A percentile compares a stretch with the other conserved stretches of the same genome.
These are phyloP conservation scores for Ogataea allantospora DNA, from an alignment of 805 yeast genomes.

Conservation along the genomic window DNA sequence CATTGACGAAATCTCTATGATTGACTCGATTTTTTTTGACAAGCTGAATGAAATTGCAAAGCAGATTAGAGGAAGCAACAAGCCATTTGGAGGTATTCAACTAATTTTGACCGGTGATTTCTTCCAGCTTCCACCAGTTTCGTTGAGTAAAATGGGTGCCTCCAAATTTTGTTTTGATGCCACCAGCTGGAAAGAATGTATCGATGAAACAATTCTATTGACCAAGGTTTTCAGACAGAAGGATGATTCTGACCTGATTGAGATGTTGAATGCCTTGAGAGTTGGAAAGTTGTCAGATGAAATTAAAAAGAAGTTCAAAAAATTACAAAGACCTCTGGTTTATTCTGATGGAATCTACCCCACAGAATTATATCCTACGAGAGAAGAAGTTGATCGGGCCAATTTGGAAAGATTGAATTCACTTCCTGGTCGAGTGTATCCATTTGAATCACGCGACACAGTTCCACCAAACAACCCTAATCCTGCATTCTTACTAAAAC, in stretches of 20 bases:
- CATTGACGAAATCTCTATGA: conserved; percentile 93
- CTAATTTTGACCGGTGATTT: conserved; percentile 91
- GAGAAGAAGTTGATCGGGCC: conserved; percentile 79
- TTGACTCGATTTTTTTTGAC: conserved; percentile 74
- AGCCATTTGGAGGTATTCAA: conserved; percentile 95
- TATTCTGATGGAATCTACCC: conserved; percentile 81
- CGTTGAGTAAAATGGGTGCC: conserved; percentile 36
- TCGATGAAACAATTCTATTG: conserved; percentile 66
- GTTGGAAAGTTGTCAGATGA: conserved; percentile 58
- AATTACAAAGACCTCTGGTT: conserved; percentile 53
- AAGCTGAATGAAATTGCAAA: conserved; percentile 73
- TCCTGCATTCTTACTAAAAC: conserved; percentile 16
- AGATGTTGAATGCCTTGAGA: conserved; percentile 78
- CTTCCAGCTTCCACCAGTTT: conserved; percentile 92
- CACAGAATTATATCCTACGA: conserved; percentile 84
- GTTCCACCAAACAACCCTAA: conserved; percentile 12
- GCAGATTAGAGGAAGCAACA: conserved; percentile 40
- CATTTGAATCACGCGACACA: conserved; percentile 47
- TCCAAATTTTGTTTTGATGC: conserved; percentile 73
- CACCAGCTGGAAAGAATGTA: conserved; percentile 60
- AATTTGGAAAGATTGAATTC: conserved; percentile 51
- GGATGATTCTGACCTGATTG: conserved; percentile 72
- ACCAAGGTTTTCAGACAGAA: conserved; percentile 85
- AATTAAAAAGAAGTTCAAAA: conserved; percentile 47
- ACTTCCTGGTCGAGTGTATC: conserved; percentile 46